Conservation (phyloP, 352 stramenopile species). For the Phytophthora idaei region DNA sequence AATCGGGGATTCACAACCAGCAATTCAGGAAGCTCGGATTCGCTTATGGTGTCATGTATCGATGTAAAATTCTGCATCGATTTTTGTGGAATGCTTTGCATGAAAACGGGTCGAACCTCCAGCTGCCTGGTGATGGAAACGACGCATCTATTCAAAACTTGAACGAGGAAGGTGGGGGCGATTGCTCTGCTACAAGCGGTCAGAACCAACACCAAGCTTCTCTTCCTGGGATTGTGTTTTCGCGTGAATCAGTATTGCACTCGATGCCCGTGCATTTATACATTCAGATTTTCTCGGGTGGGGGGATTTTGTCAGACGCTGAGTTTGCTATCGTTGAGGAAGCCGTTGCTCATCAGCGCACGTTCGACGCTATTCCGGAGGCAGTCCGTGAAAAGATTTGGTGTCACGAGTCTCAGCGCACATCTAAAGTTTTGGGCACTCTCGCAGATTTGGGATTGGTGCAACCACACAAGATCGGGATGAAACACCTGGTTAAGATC, state of each 20-base stretch:
- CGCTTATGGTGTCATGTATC: constrained; percentile 84
- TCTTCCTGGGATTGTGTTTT: constrained; percentile 68
- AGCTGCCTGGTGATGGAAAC: constrained; percentile 49
- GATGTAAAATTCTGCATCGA: constrained; percentile 78
- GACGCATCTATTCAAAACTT: constrained; percentile 47
- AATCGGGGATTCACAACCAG: constrained; percentile 57
- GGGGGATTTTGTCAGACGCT: constrained; percentile 51
- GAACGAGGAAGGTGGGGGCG: constrained; percentile 28
- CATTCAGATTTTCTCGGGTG: constrained; percentile 80
- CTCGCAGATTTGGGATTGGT: constrained; percentile 74
- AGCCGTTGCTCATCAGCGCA: constrained; percentile 48
- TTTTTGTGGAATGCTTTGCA: constrained; percentile 78
- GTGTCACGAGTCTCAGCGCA: constrained; percentile 73
- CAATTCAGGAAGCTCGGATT: constrained; percentile 83
- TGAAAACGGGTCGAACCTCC: constrained; percentile 36
- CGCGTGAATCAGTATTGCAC: constrained; percentile 73
- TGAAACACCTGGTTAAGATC: constrained; percentile 79
- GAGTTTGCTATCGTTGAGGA: constrained; percentile 67
- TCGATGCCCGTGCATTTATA: constrained; percentile 82
- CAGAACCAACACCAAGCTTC: neutral
- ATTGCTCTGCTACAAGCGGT: constrained; percentile 1
- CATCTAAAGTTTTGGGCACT: constrained; percentile 73
- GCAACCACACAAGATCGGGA: constrained; percentile 81
- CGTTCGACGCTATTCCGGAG: constrained; percentile 53
- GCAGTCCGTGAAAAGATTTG: constrained; percentile 66